Conservation (phyloP, 352 stramenopile species). For the Pythium periplocum region DNA sequence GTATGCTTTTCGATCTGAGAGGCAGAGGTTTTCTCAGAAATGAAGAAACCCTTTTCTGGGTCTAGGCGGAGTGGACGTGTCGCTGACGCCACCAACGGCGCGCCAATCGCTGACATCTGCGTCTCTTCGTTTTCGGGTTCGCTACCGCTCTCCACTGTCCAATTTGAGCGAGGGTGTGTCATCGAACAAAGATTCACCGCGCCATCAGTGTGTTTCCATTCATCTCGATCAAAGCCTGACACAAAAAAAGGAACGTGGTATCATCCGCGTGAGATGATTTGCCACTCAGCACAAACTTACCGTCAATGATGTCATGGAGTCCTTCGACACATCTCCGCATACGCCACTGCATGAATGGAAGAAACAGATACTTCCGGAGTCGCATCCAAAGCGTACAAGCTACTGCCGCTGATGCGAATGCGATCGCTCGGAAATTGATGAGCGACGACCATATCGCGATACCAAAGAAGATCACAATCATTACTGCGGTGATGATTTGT, state of each 20-base stretch:
- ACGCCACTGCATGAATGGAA: slow-evolving; percentile 15
- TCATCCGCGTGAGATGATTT: neutral
- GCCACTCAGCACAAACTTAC: neutral
- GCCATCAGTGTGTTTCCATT: slow-evolving; percentile 66
- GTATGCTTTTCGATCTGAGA: neutral
- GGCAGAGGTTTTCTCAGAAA: neutral
- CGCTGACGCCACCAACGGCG: neutral
- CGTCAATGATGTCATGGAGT: slow-evolving; percentile 48
- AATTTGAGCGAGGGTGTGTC: slow-evolving; percentile 3
- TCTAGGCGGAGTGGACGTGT: neutral
- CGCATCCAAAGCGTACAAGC: slow-evolving; percentile 15
- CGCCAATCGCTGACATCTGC: neutral
- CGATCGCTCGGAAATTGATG: slow-evolving; percentile 2
- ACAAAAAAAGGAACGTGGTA: neutral
- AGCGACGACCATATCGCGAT: slow-evolving; percentile 4
- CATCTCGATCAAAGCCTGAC: slow-evolving; percentile 38
- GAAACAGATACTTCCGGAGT: slow-evolving; percentile 17
- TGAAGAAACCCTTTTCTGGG: neutral
- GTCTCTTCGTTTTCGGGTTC: slow-evolving; percentile 1
- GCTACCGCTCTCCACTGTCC: neutral
- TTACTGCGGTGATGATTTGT: neutral
- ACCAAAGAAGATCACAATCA: neutral
- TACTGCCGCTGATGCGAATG: neutral
- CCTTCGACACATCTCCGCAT: slow-evolving; percentile 38
- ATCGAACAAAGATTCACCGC: slow-evolving; percentile 72